A percentile compares a stretch with the other conserved stretches of the same genome.
Conservation (phyloP, 768 basidiomycete species). For the Psilocybe azurescens region DNA sequence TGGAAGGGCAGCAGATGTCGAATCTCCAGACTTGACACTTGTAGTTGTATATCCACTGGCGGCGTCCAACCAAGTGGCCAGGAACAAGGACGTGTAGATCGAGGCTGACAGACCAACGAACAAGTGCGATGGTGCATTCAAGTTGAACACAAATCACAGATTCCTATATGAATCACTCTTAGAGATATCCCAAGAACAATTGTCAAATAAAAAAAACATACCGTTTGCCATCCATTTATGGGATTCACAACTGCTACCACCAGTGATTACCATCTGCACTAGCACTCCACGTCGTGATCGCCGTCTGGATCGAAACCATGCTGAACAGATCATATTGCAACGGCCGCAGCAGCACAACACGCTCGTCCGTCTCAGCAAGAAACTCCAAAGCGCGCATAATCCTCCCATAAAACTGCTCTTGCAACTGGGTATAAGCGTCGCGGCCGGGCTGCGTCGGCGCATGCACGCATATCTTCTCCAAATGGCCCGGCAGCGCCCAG, state of each 20-base stretch:
- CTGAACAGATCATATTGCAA: constrained; percentile 25
- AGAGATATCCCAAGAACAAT: too few relatives aligned
- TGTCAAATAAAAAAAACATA: too few relatives aligned
- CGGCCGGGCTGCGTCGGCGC: constrained; percentile 21
- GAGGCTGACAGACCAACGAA: too few relatives aligned
- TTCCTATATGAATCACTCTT: too few relatives aligned
- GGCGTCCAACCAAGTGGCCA: too few relatives aligned
- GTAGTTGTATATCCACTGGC: too few relatives aligned
- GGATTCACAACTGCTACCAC: constrained; percentile 13
- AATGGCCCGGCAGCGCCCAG: constrained; percentile 5
- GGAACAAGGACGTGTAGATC: too few relatives aligned
- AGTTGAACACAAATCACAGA: too few relatives aligned
- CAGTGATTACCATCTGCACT: constrained; percentile 18
- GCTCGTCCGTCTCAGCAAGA: constrained; percentile 11
- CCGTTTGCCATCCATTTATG: too few relatives aligned
- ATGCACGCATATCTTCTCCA: constrained; percentile 24
- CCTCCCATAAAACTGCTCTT: constrained; percentile 11
- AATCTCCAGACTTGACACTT: too few relatives aligned
- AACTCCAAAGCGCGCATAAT: constrained; percentile 19
- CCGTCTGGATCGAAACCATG: constrained; percentile 24
- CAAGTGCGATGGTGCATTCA: too few relatives aligned
- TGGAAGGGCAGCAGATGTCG: too few relatives aligned
- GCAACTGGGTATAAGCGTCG: constrained; percentile 8
- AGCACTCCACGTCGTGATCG: constrained; percentile 19
- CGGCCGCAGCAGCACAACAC: constrained; percentile 19